Conservation (phyloP, 2,329 filamentous ascomycete species). For the Trichoderma lentiforme region DNA sequence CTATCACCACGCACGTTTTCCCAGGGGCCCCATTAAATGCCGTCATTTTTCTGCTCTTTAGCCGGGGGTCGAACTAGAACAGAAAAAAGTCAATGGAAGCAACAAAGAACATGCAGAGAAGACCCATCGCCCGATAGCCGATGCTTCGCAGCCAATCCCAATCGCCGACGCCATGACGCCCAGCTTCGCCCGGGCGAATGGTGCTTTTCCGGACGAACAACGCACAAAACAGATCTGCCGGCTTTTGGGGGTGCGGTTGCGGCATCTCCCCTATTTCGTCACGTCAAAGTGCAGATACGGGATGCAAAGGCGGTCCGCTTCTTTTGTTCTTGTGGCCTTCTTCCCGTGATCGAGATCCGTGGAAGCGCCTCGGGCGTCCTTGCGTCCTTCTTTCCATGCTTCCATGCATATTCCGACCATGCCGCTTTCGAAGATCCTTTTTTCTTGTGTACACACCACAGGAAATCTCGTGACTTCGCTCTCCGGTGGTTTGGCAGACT, state of each 20-base stretch:
- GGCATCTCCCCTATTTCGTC: not conserved
- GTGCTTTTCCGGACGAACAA: not conserved
- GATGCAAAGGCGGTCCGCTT: not conserved
- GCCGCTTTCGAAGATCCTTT: not conserved
- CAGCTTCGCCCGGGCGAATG: not conserved
- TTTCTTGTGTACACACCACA: not conserved
- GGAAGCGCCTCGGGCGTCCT: not conserved
- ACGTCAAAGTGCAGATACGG: not conserved
- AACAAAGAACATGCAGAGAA: constrained; percentile 1
- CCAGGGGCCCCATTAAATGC: not conserved
- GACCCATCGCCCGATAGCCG: not conserved
- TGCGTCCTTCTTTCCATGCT: not conserved
- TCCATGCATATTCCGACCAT: not conserved
- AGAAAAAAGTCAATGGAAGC: not conserved
- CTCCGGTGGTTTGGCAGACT: not conserved
- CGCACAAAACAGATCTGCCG: not conserved
- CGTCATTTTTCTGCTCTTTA: not conserved
- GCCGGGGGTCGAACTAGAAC: not conserved
- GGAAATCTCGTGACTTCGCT: constrained; percentile 1
- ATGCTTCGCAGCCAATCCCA: not conserved
- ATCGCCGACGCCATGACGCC: not conserved
- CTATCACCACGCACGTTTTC: not conserved
- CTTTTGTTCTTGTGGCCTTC: not conserved
- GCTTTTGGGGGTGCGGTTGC: not conserved
- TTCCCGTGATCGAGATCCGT: not conserved